Evolutionary conservation across 192 early-diverging fungal genomes (phyloP), one percentile per base, ranked within the genome.

Genomic region (Radiomyces spectabilis): DNA sequence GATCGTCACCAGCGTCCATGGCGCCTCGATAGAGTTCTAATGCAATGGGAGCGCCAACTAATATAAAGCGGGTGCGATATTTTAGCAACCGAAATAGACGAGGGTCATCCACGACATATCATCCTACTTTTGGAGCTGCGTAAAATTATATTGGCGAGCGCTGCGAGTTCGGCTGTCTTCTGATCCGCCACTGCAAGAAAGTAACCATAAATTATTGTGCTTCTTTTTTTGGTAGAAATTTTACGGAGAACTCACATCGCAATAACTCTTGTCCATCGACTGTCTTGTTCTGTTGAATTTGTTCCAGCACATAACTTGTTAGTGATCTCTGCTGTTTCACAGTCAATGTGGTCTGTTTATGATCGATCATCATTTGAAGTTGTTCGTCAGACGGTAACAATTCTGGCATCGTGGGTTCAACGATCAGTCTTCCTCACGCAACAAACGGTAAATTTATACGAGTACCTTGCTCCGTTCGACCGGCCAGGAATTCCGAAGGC

Each of bases 1-100:
- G 31, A 24, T 65, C 57, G 26, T 79, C 74, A 16, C 77, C 77
- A 3, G 52, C 35, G 9, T 66, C 53, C 52, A 73, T 65, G 1
- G 69, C 59, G 21, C 51, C 51, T 59, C 59, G 68, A 49, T 69
- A 72, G 9, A 76, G 31, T 10, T 53, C 58, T 15, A 71, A 44
- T 13, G 71, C 66, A 19, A 76, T 41, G 3, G 71, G 71, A 3
- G 69, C 63, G 29, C 67, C 63, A 26, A 48, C 71, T 72, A 22
- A 34, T 4, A 49, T 27, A 49, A 49, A 8, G n/a, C n/a, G n/a
- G n/a, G n/a, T n/a, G n/a, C n/a, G n/a, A 49, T 27, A 49, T 8
- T 27, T 27, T 32, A 45, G 18, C 9, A 45, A 16, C 12, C 9
- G 30, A 49, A 49, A 24, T 26, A 49, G 27, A 21, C 15, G 32